Percentiles rank a stretch among this genome's conserved stretches.
Conservation (phyloP, 805 yeast genomes). For the Scheffersomyces ergatensis region DNA sequence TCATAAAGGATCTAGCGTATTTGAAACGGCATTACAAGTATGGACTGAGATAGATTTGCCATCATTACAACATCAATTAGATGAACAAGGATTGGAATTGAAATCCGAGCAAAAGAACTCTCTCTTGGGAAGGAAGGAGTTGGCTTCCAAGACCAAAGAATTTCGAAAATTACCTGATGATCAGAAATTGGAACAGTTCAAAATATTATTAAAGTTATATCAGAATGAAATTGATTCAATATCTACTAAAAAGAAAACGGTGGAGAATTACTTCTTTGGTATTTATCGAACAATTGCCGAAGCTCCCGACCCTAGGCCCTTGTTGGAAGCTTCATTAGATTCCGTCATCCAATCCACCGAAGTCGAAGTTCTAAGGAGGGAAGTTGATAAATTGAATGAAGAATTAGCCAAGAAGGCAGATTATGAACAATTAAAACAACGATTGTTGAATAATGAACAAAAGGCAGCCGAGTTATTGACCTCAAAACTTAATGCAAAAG, state of each 20-base stretch:
- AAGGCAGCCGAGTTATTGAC: constrained; percentile 54
- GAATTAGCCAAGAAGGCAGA: constrained; percentile 67
- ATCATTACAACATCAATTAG: constrained; percentile 67
- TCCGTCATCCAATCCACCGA: constrained; percentile 58
- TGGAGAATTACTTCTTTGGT: constrained; percentile 72
- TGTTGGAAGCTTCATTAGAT: constrained; percentile 68
- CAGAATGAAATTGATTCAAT: constrained; percentile 85
- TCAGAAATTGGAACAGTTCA: constrained; percentile 64
- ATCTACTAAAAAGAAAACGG: constrained; percentile 71
- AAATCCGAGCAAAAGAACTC: constrained; percentile 69
- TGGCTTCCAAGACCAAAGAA: constrained; percentile 82
- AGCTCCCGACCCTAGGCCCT: constrained; percentile 89
- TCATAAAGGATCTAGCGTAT: constrained; percentile 16
- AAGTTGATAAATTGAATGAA: constrained; percentile 50
- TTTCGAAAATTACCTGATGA: constrained; percentile 71
- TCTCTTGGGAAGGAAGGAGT: constrained; percentile 64
- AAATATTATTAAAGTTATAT: constrained; percentile 68
- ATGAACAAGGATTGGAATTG: constrained; percentile 69
- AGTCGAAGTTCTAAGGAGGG: constrained; percentile 47
- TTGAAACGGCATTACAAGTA: constrained; percentile 60
- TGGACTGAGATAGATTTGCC: constrained; percentile 79
- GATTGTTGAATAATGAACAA: constrained; percentile 60
- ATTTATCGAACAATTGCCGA: constrained; percentile 77
- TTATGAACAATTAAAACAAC: constrained; percentile 69
- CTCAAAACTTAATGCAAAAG: constrained; percentile 62